Evolutionary conservation across 495 filamentous ascomycete species (phyloP).

Genomic region (Hypoxylon subgilvum): DNA sequence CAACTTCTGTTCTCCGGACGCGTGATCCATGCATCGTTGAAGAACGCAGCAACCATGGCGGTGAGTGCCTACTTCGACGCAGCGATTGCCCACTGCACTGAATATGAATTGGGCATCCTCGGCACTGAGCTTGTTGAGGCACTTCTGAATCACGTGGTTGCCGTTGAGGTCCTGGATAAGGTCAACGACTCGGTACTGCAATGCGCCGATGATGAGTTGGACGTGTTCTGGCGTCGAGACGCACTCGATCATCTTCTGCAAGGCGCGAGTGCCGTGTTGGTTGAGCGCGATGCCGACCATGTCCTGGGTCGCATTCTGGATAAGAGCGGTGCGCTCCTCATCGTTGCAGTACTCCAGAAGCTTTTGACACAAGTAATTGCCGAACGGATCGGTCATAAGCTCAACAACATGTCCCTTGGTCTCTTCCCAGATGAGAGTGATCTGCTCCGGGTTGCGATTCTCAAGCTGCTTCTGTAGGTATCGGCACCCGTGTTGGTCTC

Average conservation of each 20-base stretch:
- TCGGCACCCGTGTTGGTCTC: constrained; percentile 96
- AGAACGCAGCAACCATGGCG: constrained; percentile 98
- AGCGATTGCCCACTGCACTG: constrained; percentile 83
- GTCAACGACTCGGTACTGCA: constrained; percentile 80
- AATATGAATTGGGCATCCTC: constrained; percentile 95
- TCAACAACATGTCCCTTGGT: constrained; percentile 90
- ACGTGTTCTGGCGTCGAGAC: constrained; percentile 81
- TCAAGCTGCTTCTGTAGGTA: constrained; percentile 97
- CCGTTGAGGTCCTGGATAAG: constrained; percentile 97
- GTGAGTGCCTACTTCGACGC: constrained; percentile 91
- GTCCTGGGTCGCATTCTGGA: constrained; percentile 82
- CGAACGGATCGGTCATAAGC: constrained; percentile 98
- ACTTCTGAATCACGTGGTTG: constrained; percentile 99
- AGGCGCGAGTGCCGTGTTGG: constrained; percentile 91
- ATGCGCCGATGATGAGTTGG: constrained; percentile 77
- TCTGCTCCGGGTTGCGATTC: constrained; percentile 78
- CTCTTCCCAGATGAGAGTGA: constrained; percentile 92
- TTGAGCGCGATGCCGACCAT: constrained; percentile 93
- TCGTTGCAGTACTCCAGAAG: constrained; percentile 90
- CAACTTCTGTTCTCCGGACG: constrained; percentile 83
- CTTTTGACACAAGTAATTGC: constrained; percentile 98
- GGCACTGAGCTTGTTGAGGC: constrained; percentile 85
- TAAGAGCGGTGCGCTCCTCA: constrained; percentile 89
- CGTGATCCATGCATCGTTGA: constrained; percentile 97
- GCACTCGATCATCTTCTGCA: constrained; percentile 99